These are phyloP conservation scores for Phaeosphaeriaceae sp. DNA, from an alignment of 2,329 filamentous ascomycete species.

Conservation along the genomic window DNA sequence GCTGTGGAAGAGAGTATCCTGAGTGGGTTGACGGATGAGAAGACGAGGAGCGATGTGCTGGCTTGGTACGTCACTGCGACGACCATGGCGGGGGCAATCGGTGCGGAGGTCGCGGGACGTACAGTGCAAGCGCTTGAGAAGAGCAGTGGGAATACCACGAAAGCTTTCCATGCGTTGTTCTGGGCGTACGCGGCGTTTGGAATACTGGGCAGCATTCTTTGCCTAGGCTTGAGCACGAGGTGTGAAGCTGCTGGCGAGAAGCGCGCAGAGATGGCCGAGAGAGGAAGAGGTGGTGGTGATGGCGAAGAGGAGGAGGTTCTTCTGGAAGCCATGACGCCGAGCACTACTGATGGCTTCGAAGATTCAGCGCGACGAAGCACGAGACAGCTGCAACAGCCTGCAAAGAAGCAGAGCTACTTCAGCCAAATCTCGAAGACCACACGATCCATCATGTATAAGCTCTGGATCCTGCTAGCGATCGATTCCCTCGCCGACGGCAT, in stretches of 20 bases:
- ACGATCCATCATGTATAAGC: conserved; percentile 65
- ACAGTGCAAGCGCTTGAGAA: conserved; percentile 49
- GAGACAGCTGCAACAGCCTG: conserved; percentile 10
- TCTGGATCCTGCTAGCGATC: conserved; percentile 70
- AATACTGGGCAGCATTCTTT: conserved; percentile 47
- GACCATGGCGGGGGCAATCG: conserved; percentile 45
- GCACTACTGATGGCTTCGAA: conserved; percentile 39
- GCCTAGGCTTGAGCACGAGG: conserved; percentile 47
- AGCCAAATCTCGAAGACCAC: conserved; percentile 64
- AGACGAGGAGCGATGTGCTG: conserved; percentile 46
- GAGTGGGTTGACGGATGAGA: conserved; percentile 44
- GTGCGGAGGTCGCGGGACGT: conserved; percentile 48
- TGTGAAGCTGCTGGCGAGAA: conserved; percentile 50
- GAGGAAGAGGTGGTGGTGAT: conserved; percentile 19
- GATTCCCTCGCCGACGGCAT: conserved; percentile 73
- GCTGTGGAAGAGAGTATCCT: conserved; percentile 47
- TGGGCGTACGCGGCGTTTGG: conserved; percentile 54
- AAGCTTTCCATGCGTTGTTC: conserved; percentile 52
- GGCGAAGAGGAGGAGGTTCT: conserved; percentile 45
- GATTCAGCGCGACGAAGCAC: conserved; percentile 23
- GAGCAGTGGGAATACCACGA: conserved; percentile 45
- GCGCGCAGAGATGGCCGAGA: conserved; percentile 31
- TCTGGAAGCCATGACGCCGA: conserved; percentile 41
- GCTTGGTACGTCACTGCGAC: conserved; percentile 50
- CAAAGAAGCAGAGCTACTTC: conserved; percentile 50